phyloP scores from a whole-genome alignment of 208 protist genomes.

The Willaertia magna region DNA sequence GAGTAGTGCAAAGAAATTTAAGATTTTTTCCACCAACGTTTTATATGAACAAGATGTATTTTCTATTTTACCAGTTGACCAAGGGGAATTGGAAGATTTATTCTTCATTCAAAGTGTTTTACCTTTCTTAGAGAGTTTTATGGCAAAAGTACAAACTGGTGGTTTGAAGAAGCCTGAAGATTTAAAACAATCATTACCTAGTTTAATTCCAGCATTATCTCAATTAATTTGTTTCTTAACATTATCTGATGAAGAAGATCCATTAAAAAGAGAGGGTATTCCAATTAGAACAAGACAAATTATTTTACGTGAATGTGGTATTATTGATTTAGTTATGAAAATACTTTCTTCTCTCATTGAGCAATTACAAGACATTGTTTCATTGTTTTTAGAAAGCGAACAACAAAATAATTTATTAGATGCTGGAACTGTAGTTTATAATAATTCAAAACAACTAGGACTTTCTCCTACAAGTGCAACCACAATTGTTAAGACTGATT shows the following conservation, averaged over 20 bases:
- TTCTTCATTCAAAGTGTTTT: background rate
- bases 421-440: too few species aligned
- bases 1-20: background rate
- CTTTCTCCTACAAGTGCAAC: too few species aligned
- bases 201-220: background rate
- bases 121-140: background rate
- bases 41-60: background rate
- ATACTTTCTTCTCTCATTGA: background rate
- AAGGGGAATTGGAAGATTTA: background rate
- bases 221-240: constrained; percentile 1
- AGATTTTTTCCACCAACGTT: background rate
- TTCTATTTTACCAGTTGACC: background rate
- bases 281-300: background rate
- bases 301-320: background rate
- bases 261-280: background rate
- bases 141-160: background rate
- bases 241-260: background rate
- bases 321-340: background rate
- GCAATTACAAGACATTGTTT: background rate
- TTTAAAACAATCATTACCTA: background rate
- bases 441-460: too few species aligned
- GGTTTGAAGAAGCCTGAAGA: background rate
- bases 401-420: background rate
- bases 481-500: background rate
- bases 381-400: background rate